Percentiles rank a stretch among this genome's conserved stretches.
These are phyloP conservation scores for Lactarius indigo DNA, from an alignment of 768 basidiomycete genomes.

Conservation along the genomic window DNA sequence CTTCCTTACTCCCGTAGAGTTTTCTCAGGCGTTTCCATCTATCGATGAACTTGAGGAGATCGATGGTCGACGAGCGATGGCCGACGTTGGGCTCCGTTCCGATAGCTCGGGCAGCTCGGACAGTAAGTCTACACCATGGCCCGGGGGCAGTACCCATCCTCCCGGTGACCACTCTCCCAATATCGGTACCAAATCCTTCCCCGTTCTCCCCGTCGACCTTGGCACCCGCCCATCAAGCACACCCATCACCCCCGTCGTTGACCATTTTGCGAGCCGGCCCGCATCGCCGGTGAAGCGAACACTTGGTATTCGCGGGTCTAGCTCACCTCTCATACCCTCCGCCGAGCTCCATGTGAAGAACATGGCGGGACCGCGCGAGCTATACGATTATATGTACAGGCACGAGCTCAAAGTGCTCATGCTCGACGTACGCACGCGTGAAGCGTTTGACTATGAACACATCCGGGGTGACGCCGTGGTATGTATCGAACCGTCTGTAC, in stretches of 20 bases:
- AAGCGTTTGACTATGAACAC: constrained; percentile 71
- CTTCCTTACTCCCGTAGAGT: constrained; percentile 48
- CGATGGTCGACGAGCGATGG: constrained; percentile 45
- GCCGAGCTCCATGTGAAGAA: constrained; percentile 27
- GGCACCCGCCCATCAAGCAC: constrained; percentile 66
- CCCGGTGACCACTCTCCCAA: constrained; percentile 17
- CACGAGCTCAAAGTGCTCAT: constrained; percentile 66
- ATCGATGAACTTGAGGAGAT: constrained; percentile 72
- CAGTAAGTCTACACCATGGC: constrained; percentile 13
- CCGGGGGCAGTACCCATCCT: constrained; percentile 31
- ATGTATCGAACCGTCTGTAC: constrained; percentile 81
- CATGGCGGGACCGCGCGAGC: constrained; percentile 32
- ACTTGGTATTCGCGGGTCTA: constrained; percentile 43
- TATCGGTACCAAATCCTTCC: constrained; percentile 34
- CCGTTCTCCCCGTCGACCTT: constrained; percentile 43
- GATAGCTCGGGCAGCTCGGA: constrained; percentile 24
- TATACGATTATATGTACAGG: constrained; percentile 41
- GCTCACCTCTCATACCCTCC: constrained; percentile 35
- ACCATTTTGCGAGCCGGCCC: constrained; percentile 59
- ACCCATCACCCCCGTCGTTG: constrained; percentile 56
- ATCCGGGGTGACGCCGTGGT: constrained; percentile 67
- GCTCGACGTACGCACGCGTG: constrained; percentile 78
- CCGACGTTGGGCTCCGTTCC: constrained; percentile 41
- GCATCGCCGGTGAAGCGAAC: constrained; percentile 39
- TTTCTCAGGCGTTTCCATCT: constrained; percentile 66